Evolutionary conservation across 805 yeast genomes (phyloP).

Genomic region (Candida cerambycidarum): DNA sequence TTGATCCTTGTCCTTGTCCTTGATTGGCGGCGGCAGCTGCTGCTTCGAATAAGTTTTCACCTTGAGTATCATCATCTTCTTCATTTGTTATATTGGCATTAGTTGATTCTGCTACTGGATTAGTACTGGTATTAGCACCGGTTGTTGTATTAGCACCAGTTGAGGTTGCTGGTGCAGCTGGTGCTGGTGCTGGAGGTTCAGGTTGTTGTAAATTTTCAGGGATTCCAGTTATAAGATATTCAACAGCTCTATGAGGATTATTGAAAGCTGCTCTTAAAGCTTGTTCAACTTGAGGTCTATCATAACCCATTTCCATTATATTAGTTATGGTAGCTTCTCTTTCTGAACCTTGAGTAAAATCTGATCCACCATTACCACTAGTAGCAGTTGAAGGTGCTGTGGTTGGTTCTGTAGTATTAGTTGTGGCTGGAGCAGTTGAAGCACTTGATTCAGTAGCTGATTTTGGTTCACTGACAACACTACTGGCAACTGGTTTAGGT

Average conservation of each 20-base stretch:
- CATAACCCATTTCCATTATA: slow-evolving; percentile 96
- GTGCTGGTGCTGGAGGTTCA: slow-evolving; percentile 15
- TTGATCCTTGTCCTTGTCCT: slow-evolving; percentile 15
- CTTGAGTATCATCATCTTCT: slow-evolving; percentile 28
- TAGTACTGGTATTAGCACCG: slow-evolving; percentile 10
- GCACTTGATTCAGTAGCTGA: slow-evolving; percentile 20
- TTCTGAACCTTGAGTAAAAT: slow-evolving; percentile 74
- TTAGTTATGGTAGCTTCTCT: slow-evolving; percentile 76
- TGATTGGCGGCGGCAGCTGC: slow-evolving; percentile 37
- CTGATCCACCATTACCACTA: slow-evolving; percentile 38
- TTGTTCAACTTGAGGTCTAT: slow-evolving; percentile 78
- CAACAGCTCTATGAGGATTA: slow-evolving; percentile 98
- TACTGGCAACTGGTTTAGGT: slow-evolving; percentile 17
- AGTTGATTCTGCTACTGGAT: slow-evolving; percentile 22
- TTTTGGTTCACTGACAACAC: slow-evolving; percentile 22
- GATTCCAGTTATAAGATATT: slow-evolving; percentile 85
- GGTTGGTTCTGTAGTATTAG: slow-evolving; percentile 19
- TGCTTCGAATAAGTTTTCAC: slow-evolving; percentile 55
- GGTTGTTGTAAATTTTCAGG: slow-evolving; percentile 58
- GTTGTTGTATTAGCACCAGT: slow-evolving; percentile 1
- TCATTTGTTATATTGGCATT: slow-evolving; percentile 25
- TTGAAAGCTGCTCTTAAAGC: slow-evolving; percentile 95
- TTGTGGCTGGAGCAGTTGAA: slow-evolving; percentile 23
- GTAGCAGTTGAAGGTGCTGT: slow-evolving; percentile 12
- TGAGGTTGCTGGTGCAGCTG: slow-evolving; percentile 17